phyloP scores from a whole-genome alignment of 176 grass and related monocot genomes.

The Cymbopogon citratus region DNA sequence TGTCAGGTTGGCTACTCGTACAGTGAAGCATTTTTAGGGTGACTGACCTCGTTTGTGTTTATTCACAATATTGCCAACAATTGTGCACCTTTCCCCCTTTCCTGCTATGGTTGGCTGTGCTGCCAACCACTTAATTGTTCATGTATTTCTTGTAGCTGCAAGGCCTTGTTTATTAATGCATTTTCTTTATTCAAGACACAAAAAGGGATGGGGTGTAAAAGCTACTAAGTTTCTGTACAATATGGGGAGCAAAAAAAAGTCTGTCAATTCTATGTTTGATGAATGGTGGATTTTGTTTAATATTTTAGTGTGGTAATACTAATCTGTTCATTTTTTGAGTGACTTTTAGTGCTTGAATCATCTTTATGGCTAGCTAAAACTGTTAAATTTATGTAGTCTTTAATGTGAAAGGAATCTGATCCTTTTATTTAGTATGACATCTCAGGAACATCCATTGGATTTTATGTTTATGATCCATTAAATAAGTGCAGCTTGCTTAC shows the following conservation, averaged over 20 bases:
- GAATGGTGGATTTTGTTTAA: neutral
- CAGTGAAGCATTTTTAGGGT: neutral
- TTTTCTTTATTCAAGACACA: too few species aligned
- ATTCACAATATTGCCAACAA: neutral
- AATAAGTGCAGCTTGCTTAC: conserved; percentile 22
- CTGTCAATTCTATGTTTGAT: neutral
- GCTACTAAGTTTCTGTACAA: too few species aligned
- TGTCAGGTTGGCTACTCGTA: neutral
- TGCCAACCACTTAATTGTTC: conserved; percentile 7
- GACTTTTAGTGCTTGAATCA: neutral
- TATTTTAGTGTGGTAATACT: neutral
- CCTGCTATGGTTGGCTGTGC: neutral
- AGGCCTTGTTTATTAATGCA: neutral
- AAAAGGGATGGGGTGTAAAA: too few species aligned
- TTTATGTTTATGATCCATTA: conserved; percentile 11
- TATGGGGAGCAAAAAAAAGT: too few species aligned
- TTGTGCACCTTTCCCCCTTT: neutral
- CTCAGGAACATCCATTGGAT: neutral
- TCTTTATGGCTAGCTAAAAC: neutral
- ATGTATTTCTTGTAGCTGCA: neutral
- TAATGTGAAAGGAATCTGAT: neutral
- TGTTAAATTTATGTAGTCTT: neutral
- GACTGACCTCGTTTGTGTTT: neutral
- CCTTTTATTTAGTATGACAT: neutral
- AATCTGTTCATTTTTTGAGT: neutral